phyloP scores from a whole-genome alignment of 345 rosid species.

The Lepidium africanum region DNA sequence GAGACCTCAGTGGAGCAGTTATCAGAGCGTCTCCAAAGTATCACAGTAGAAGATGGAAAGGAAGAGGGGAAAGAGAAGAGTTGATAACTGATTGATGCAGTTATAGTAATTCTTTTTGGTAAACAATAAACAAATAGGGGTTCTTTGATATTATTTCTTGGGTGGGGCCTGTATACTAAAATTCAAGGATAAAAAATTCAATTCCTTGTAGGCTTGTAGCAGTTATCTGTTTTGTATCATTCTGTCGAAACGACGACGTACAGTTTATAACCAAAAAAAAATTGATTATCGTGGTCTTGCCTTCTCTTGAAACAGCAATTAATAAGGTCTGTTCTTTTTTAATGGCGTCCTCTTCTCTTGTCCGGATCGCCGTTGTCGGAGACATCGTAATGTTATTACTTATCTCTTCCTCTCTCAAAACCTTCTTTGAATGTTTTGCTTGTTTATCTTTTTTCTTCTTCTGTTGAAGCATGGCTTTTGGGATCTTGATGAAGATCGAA shows the following conservation, averaged over 20 bases:
- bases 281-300: background rate
- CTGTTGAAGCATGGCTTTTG: slow-evolving; percentile 66
- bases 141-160: background rate
- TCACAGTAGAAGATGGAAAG: slow-evolving; percentile 25
- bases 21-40: slow-evolving; percentile 34
- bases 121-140: background rate
- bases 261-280: background rate
- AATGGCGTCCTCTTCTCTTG: slow-evolving; percentile 28
- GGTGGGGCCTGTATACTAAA: slow-evolving; percentile 5
- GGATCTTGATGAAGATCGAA: slow-evolving; percentile 65
- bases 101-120: slow-evolving; percentile 20
- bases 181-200: background rate
- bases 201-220: slow-evolving; percentile 11
- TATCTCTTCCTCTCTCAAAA: background rate
- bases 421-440: background rate
- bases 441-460: background rate
- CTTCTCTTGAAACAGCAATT: background rate
- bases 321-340: background rate
- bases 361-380: slow-evolving; percentile 32
- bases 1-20: slow-evolving; percentile 34
- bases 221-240: background rate
- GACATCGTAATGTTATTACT: slow-evolving; percentile 14
- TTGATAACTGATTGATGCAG: slow-evolving; percentile 11
- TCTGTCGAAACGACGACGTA: background rate
- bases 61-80: background rate